phyloP scores from a whole-genome alignment of 495 filamentous ascomycete species.

The Hypoxylon trugodes region DNA sequence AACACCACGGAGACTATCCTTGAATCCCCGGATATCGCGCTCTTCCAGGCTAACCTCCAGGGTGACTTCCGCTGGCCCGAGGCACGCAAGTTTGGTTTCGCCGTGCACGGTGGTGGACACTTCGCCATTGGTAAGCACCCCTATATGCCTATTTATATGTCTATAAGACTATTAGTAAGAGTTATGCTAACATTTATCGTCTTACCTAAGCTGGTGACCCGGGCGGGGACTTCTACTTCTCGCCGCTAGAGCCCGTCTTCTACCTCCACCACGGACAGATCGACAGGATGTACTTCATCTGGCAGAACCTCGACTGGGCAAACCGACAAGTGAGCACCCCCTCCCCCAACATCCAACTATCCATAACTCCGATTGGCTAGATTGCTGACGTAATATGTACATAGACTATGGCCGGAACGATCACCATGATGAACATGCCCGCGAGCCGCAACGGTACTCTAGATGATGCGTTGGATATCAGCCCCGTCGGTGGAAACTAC shows the following conservation, averaged over 20 bases:
- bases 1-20: conserved; percentile 55
- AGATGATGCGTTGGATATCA: conserved; percentile 43
- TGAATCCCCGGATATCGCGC: conserved; percentile 37
- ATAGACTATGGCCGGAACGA: conserved; percentile 53
- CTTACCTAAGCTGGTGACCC: conserved; percentile 45
- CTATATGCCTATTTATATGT: neutral
- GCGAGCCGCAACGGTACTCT: conserved; percentile 46
- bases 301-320: conserved; percentile 63
- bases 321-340: conserved; percentile 45
- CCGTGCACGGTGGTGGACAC: conserved; percentile 52
- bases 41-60: conserved; percentile 52
- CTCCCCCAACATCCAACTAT: neutral
- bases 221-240: conserved; percentile 65
- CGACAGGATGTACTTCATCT: conserved; percentile 75
- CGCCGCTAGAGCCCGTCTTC: conserved; percentile 73
- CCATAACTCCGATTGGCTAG: neutral
- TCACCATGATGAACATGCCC: conserved; percentile 51
- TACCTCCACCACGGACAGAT: conserved; percentile 76
- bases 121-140: conserved; percentile 39
- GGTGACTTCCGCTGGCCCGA: conserved; percentile 44
- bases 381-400: neutral
- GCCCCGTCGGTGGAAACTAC: conserved; percentile 31
- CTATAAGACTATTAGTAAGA: neutral
- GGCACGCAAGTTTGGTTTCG: conserved; percentile 43
- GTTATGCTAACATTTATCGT: neutral